These are phyloP conservation scores for Nothophoma quercina DNA, from an alignment of 2,329 filamentous ascomycete species.

Conservation along the genomic window DNA sequence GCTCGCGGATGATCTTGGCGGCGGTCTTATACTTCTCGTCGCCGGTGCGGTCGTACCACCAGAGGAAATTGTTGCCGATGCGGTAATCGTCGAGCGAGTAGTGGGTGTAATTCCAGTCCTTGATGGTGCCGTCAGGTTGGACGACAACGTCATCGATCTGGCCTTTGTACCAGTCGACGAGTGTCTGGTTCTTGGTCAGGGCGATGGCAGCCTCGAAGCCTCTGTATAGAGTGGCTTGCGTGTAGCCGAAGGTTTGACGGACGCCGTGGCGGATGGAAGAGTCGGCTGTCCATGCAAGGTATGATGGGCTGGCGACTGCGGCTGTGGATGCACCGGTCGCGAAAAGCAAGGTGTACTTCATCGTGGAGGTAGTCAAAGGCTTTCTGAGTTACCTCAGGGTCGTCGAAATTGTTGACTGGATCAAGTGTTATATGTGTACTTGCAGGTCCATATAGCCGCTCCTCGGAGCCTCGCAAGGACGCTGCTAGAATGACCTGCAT, in stretches of 20 bases:
- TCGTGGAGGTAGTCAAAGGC: not conserved
- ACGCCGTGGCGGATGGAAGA: conserved; percentile 8
- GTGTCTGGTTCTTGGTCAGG: conserved; percentile 51
- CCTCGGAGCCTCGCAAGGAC: not conserved
- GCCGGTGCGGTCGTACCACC: conserved; percentile 44
- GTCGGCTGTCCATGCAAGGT: conserved; percentile 8
- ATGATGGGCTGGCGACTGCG: conserved; percentile 8
- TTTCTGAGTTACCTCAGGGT: not conserved
- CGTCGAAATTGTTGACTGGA: too few species aligned
- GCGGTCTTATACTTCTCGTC: conserved; percentile 57
- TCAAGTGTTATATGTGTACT: too few species aligned
- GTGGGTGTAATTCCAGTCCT: conserved; percentile 52
- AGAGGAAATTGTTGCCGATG: conserved; percentile 58
- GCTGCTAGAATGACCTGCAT: not conserved
- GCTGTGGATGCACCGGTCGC: conserved; percentile 7
- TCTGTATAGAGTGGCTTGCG: conserved; percentile 44
- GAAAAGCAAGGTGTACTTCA: conserved; percentile 5
- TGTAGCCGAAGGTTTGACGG: conserved; percentile 9
- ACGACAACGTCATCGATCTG: conserved; percentile 56
- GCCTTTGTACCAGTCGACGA: conserved; percentile 52
- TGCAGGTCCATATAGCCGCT: not conserved
- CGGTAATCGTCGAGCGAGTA: conserved; percentile 58
- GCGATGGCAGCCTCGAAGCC: conserved; percentile 55
- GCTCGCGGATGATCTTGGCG: conserved; percentile 52
- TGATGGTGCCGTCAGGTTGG: conserved; percentile 52